These are phyloP conservation scores for Saprolegnia parasitica DNA, from an alignment of 352 stramenopile species.

Conservation along the genomic window DNA sequence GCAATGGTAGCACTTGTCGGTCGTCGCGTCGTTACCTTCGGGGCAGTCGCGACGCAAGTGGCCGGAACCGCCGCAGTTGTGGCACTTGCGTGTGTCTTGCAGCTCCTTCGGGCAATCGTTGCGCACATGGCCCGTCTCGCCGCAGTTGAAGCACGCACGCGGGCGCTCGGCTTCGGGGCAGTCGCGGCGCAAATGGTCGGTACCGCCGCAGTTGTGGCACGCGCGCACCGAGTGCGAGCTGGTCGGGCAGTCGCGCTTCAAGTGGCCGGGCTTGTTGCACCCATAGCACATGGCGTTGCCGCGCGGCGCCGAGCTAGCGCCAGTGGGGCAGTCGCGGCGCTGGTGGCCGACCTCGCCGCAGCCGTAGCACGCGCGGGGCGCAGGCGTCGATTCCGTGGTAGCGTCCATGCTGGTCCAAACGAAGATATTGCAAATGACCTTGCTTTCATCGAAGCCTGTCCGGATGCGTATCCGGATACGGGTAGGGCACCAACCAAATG, in stretches of 20 bases:
- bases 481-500: background rate
- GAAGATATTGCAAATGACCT: conserved; percentile 16
- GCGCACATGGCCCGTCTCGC: conserved; percentile 59
- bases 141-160: conserved; percentile 79
- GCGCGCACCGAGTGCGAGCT: conserved; percentile 39
- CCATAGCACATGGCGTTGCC: conserved; percentile 53
- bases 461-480: conserved; percentile 18
- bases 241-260: conserved; percentile 77
- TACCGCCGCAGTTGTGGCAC: conserved; percentile 81
- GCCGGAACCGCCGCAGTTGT: conserved; percentile 61
- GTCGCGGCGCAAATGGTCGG: conserved; percentile 72
- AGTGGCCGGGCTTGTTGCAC: conserved; percentile 72
- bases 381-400: background rate
- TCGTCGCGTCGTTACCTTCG: conserved; percentile 56
- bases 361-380: conserved; percentile 69
- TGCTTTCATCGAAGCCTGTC: background rate
- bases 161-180: conserved; percentile 68
- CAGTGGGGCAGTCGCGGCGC: conserved; percentile 68
- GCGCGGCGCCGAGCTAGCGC: conserved; percentile 29
- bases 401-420: conserved; percentile 10
- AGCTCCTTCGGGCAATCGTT: conserved; percentile 65
- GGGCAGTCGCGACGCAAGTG: conserved; percentile 77
- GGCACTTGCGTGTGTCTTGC: conserved; percentile 68
- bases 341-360: conserved; percentile 71
- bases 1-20: conserved; percentile 83